Evolutionary conservation across 148 eudicot genomes (phyloP).

Genomic region (Selenicereus undatus): DNA sequence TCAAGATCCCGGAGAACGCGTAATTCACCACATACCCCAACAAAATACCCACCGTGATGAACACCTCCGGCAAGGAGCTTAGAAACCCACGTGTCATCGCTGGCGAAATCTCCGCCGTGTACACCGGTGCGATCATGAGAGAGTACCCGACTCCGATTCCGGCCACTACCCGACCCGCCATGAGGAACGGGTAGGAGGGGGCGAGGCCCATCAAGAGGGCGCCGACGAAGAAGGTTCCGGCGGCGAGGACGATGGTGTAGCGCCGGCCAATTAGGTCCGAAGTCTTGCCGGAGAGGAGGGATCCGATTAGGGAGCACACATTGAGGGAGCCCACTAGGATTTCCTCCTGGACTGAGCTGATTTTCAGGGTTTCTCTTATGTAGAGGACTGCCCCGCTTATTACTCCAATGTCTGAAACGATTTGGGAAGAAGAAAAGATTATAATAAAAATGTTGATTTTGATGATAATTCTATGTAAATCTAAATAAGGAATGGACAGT

Average conservation of each 20-base stretch:
- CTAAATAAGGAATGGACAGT: not conserved
- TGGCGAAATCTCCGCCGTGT: conserved; percentile 84
- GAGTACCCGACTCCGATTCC: conserved; percentile 92
- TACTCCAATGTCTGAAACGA: conserved; percentile 72
- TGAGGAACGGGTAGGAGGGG: conserved; percentile 57
- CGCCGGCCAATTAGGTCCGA: conserved; percentile 82
- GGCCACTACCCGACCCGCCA: conserved; percentile 71
- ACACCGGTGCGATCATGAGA: conserved; percentile 88
- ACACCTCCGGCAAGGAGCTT: conserved; percentile 73
- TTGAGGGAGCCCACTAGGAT: conserved; percentile 71
- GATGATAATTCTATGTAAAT: not conserved
- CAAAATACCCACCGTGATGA: conserved; percentile 74
- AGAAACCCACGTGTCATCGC: conserved; percentile 72
- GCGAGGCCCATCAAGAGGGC: conserved; percentile 85
- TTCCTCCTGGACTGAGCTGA: conserved; percentile 50
- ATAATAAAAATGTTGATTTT: not conserved
- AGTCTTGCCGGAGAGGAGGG: conserved; percentile 72
- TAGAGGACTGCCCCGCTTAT: conserved; percentile 79
- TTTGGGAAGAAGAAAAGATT: not conserved
- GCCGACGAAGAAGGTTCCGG: conserved; percentile 63
- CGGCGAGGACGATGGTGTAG: conserved; percentile 76
- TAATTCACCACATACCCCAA: conserved; percentile 64
- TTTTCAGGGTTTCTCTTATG: conserved; percentile 55
- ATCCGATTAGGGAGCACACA: conserved; percentile 65
- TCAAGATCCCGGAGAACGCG: conserved; percentile 48